A percentile compares a stretch with the other conserved stretches of the same genome.
Evolutionary conservation across 2,329 filamentous ascomycete genomes (phyloP).

Genomic region (Byssochlamys sp.): DNA sequence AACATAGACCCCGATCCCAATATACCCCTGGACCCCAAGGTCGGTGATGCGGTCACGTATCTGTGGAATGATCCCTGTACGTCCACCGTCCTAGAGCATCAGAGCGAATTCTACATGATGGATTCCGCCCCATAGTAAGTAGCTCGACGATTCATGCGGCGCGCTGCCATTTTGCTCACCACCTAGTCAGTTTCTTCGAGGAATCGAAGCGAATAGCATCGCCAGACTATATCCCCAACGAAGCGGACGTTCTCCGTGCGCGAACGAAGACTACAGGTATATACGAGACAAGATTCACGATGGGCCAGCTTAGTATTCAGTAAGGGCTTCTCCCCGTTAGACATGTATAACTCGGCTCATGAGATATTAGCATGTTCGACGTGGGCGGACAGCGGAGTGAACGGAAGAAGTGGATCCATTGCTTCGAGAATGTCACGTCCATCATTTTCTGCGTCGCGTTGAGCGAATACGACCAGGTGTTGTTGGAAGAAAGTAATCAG

Average conservation of each 20-base stretch:
- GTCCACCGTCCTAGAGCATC: slow-evolving; percentile 75
- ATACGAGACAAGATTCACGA: slow-evolving; percentile 95
- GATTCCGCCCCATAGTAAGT: slow-evolving; percentile 95
- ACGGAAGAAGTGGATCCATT: slow-evolving; percentile 99
- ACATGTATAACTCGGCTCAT: slow-evolving; percentile 10
- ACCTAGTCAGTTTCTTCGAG: slow-evolving; percentile 74
- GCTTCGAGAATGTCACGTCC: slow-evolving; percentile 97
- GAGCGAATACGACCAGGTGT: slow-evolving; percentile 95
- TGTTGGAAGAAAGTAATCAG: slow-evolving; percentile 94
- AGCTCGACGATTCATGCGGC: slow-evolving; percentile 1
- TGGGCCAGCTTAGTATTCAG: slow-evolving; percentile 98
- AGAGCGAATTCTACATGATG: slow-evolving; percentile 98
- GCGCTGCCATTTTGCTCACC: slow-evolving; percentile 9
- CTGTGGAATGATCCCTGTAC: slow-evolving; percentile 86
- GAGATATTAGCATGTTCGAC: slow-evolving; percentile 77
- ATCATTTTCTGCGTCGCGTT: slow-evolving; percentile 98
- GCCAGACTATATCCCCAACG: slow-evolving; percentile 78
- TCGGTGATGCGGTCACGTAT: slow-evolving; percentile 72
- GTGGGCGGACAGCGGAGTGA: slow-evolving; percentile 95
- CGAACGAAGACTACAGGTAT: slow-evolving; percentile 98
- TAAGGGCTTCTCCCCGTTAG: slow-evolving; percentile 42
- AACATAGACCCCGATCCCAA: slow-evolving; percentile 84
- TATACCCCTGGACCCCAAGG: slow-evolving; percentile 67
- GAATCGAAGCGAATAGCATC: slow-evolving; percentile 77
- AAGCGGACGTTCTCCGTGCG: slow-evolving; percentile 89